Evolutionary conservation across 352 stramenopile species (phyloP), one percentile per base, ranked within the genome.

Genomic region (Phytophthora chlamydospora): DNA sequence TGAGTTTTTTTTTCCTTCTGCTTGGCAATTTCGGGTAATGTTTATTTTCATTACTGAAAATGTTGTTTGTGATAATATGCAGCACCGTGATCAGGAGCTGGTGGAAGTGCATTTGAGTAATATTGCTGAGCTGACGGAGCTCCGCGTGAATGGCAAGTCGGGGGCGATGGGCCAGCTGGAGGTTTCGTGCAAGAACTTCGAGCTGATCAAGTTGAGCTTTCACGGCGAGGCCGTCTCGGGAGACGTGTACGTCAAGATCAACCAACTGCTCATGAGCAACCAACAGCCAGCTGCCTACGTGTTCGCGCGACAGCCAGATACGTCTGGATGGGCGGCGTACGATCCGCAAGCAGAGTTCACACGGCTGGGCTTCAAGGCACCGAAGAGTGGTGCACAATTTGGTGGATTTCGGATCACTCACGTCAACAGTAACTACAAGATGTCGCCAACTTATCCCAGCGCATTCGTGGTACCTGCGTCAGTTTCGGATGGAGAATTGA

Each of bases 401-500:
- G 50, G 63, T 1, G 83, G 86, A 4, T 95, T 91, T 35, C 75
- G 86, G 0, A 43, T 93, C 36, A 84, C 84, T 5, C 55, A 73
- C 39, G 66, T 91, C 49, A 95, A 95, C 71, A 83, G 60, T 43
- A 84, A 83, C 42, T 92, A 91, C 67, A 91, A 89, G 38, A 76
- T 97, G 47, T 90, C 73, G 14, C 76, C 85, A 2, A 96, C 87
- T 1, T 97, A 97, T 50, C 89, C 89, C 0, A 82, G 60, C 29
- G 56, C 66, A 0, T 85, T 99, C 32, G 76, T 98, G 10, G 95
- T 98, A 2, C 97, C 97, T 9, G 77, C 88, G 0, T 80, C 84
- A 0, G 76, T 99, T 6, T 91, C 93, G n/a, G 96, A 98, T 55
- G 91, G 82, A 6, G 89, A 98, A 21, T 58, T 98, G 16, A 71